These are phyloP conservation scores for Thelonectria rubi DNA, from an alignment of 2,329 filamentous ascomycete genomes.

Conservation along the genomic window DNA sequence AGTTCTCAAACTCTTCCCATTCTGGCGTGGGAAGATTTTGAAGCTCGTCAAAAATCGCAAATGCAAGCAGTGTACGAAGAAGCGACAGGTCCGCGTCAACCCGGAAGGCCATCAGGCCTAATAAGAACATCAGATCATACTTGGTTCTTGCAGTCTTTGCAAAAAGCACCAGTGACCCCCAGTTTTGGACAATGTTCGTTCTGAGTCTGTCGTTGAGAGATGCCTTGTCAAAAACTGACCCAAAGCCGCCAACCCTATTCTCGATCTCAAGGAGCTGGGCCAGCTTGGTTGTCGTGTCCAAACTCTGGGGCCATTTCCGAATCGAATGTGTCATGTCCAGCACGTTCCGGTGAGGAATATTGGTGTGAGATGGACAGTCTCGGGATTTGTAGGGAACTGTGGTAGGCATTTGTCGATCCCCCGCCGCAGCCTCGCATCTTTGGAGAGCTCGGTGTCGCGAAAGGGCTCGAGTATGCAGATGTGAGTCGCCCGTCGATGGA, in stretches of 20 bases:
- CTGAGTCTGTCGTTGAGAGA: conserved; percentile 36
- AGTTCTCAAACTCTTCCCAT: conserved; percentile 37
- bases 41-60: conserved; percentile 34
- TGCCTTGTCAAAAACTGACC: conserved; percentile 20
- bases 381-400: conserved; percentile 29
- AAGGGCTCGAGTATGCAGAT: conserved; percentile 31
- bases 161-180: conserved; percentile 33
- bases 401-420: conserved; percentile 11
- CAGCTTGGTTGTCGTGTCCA: conserved; percentile 32
- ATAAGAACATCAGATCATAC: conserved; percentile 37
- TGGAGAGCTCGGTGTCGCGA: conserved; percentile 32
- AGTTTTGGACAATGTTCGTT: conserved; percentile 30
- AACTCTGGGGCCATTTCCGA: conserved; percentile 27
- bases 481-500: conserved; percentile 25
- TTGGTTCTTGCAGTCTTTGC: conserved; percentile 18
- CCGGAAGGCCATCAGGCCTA: conserved; percentile 37
- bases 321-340: conserved; percentile 34
- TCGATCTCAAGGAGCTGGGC: conserved; percentile 29
- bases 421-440: conserved; percentile 21
- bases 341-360: conserved; percentile 37
- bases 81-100: conserved; percentile 33
- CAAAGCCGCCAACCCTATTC: conserved; percentile 33
- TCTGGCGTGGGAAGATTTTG: conserved; percentile 25
- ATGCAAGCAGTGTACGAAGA: conserved; percentile 35
- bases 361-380: conserved; percentile 32